Base-by-base conservation (phyloP, 2,329 filamentous ascomycete genomes). In the Arthrobotrys sinensis region DNA sequence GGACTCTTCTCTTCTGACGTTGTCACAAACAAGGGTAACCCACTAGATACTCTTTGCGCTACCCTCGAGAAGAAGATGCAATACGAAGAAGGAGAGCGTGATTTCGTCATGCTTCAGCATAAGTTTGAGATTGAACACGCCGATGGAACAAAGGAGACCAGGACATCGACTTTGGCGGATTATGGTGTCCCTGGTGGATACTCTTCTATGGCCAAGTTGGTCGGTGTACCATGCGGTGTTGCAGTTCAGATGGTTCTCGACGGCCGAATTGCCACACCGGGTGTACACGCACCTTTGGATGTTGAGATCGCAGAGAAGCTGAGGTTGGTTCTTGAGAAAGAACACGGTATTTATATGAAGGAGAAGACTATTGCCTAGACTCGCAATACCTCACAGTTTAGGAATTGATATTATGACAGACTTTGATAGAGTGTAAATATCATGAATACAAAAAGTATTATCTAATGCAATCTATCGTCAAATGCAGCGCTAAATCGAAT, bases 31-130 rank as follows among this genome's bases (percentile, higher is more conserved):
- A 77, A 64, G 34, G 91, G 90, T 68, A 97, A 93, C 86, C 92
- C 93, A 3, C 89, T 97, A 24, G 94, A 97, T 85, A 95, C 92
- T n/a, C 90, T 97, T 45, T 97, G 94, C 86, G 93, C 93, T 36
- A 92, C 90, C 2, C 89, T 97, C 34, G 93, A 97, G 87, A 86
- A 92, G 87, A 97, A 96, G 90, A 96, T 97, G 93, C 89, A 92
- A 85, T 97, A 91, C 85, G 91, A 89, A 83, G 87, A 91, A 82
- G 91, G 89, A 79, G 93, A 97, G 89, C 91, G 94, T 76, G 94
- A 97, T 85, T 80, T 86, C 80, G 84, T 85, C 70, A 88, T 89
- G 86, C 88, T 93, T 36, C 92, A 93, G 86, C 91, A 93, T 87
- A 91, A 90, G 86, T 96, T 97, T 84, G 90, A 91, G 84, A 93